Conservation (phyloP, 2,329 filamentous ascomycete genomes). For the Hypoxylon sp. region DNA sequence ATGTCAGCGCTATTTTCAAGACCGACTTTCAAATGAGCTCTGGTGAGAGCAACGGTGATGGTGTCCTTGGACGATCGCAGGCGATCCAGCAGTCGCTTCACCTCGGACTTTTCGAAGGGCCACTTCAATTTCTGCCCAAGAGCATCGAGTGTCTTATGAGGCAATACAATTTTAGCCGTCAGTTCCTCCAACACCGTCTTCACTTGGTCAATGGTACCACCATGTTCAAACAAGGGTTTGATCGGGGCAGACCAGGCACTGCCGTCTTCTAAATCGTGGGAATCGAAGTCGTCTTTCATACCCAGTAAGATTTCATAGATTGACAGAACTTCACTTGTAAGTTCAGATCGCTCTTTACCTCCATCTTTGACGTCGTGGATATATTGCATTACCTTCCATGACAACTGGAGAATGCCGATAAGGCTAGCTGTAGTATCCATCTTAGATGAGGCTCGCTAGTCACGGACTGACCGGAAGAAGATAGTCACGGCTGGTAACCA, state of each 20-base stretch:
- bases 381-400: constrained; percentile 10
- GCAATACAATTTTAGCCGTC: constrained; percentile 4
- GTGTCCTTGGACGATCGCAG: constrained; percentile 7
- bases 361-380: constrained; percentile 8
- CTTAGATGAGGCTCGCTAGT: background rate
- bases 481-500: background rate
- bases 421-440: constrained; percentile 8
- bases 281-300: constrained; percentile 21
- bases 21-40: constrained; percentile 9
- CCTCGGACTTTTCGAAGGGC: constrained; percentile 14
- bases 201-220: constrained; percentile 6
- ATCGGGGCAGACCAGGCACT: constrained; percentile 2
- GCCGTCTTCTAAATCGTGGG: constrained; percentile 3
- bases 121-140: constrained; percentile 3
- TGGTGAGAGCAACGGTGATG: constrained; percentile 9
- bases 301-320: constrained; percentile 15
- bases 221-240: constrained; percentile 13
- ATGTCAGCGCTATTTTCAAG: constrained; percentile 13
- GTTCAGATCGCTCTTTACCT: constrained; percentile 16
- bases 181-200: constrained; percentile 8
- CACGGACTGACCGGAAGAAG: background rate
- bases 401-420: constrained; percentile 3
- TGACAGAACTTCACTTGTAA: constrained; percentile 14
- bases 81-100: constrained; percentile 3
- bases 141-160: constrained; percentile 1